Conservation (phyloP, 2,329 filamentous ascomycete genomes). For the Colletotrichum sp. region DNA sequence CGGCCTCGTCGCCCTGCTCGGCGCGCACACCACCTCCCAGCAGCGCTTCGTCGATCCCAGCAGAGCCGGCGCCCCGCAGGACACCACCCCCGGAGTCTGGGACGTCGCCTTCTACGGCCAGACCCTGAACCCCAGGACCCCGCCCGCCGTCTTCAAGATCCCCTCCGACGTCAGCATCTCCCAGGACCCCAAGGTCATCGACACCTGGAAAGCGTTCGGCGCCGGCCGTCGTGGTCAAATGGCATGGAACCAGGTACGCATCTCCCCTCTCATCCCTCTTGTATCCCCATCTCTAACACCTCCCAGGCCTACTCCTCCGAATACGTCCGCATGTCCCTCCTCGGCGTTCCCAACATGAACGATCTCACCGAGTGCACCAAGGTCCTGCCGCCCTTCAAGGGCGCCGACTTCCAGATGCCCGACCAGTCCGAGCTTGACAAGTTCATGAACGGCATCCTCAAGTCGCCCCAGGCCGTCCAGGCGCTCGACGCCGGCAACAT, state of each 20-base stretch:
- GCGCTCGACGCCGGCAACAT: constrained; percentile 18
- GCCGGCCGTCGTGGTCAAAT: constrained; percentile 31
- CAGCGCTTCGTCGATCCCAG: constrained; percentile 48
- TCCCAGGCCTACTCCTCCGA: constrained; percentile 53
- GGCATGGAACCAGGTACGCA: constrained; percentile 45
- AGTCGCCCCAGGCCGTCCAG: neutral
- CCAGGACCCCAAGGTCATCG: constrained; percentile 36
- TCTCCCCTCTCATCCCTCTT: neutral
- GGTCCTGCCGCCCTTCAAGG: constrained; percentile 44
- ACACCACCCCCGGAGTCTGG: constrained; percentile 58
- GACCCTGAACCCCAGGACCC: constrained; percentile 34
- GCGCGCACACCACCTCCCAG: constrained; percentile 57
- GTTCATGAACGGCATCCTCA: constrained; percentile 4
- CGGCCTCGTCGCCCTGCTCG: constrained; percentile 58
- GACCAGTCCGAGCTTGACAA: constrained; percentile 5
- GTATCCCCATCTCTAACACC: neutral
- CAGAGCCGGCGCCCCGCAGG: constrained; percentile 50
- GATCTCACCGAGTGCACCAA: constrained; percentile 59
- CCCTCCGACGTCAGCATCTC: constrained; percentile 45
- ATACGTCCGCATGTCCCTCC: constrained; percentile 58
- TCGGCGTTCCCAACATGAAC: constrained; percentile 64
- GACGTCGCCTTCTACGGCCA: constrained; percentile 56
- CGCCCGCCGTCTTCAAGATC: constrained; percentile 45
- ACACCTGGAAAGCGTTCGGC: constrained; percentile 43
- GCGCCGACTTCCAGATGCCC: constrained; percentile 18